Base-by-base conservation (phyloP, 768 basidiomycete species). In the Tricholoma sp. region DNA sequence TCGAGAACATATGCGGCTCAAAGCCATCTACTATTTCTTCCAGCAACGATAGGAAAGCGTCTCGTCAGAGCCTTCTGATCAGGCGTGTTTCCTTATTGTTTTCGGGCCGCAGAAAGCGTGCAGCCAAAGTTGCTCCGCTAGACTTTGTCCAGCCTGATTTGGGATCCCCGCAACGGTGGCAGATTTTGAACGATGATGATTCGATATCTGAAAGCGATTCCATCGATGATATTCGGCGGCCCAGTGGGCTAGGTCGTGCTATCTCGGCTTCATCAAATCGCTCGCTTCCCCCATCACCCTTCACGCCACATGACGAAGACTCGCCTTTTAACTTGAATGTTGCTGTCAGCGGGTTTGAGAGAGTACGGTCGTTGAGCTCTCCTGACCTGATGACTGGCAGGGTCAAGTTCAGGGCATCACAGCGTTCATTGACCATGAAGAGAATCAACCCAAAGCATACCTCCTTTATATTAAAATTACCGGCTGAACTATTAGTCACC, bases 201-300 rank as follows among this genome's bases (percentile, higher is more conserved):
- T 62, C 62, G 9, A 54, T 56, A 11, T 58, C 60, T 18, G 63
- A 63, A 12, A 55, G 57, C n/a, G 61, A 64, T 1, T 62, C 63
- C 8, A 52, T 63, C 6, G 75, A 76, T 48, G 76, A 79, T 32
- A 79, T 79, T 52, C 74, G 78, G 28, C 61, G 74, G 44, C 78
- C 78, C 6, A 79, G 78, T 61, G 78, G 76, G 5, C 63, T 79
- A 11, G 78, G 78, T 20, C 70, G 74, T 32, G 65, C 74, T 6
- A 69, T 66, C 0, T 74, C 76, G 2, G 61, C 75, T 15, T 65
- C 63, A 0, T 76, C 74, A 5, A 67, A 70, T 33, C 65, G 64
- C 8, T 74, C 75, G 8, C 56, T 74, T 11, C 75, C 74, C 2
- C 70, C 70, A 7, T 72, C 75, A 12, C 70, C 75, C 1, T 69